Evolutionary conservation across 306 rosid species (phyloP).

Genomic region (Rosa lucieae): DNA sequence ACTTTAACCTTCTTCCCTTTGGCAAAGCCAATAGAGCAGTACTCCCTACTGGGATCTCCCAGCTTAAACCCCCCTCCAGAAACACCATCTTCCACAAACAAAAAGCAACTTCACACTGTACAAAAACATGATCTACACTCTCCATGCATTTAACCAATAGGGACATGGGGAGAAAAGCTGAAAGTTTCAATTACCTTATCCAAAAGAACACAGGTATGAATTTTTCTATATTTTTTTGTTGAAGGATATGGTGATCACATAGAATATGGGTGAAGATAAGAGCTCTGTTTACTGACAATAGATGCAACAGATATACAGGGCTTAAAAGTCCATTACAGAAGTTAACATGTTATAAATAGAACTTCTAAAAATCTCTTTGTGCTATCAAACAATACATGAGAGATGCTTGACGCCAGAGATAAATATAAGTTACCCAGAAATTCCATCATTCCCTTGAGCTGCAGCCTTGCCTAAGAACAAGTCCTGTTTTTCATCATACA

Average conservation of each 20-base stretch:
- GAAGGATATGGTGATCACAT: background rate
- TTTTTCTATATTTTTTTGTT: background rate
- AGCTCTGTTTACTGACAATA: background rate
- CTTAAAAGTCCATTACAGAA: background rate
- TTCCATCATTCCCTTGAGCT: constrained; percentile 47
- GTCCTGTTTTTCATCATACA: constrained; percentile 52
- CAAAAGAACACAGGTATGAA: background rate
- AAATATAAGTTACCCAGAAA: constrained; percentile 39
- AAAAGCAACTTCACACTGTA: background rate
- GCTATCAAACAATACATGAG: background rate
- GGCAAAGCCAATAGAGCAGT: background rate
- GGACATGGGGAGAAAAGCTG: background rate
- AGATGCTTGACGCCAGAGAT: constrained; percentile 2
- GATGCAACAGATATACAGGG: background rate
- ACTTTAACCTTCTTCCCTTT: background rate
- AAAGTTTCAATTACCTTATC: background rate
- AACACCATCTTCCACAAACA: background rate
- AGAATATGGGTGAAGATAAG: background rate
- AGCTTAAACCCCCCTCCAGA: background rate
- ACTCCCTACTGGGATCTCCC: constrained; percentile 1
- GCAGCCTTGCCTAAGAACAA: constrained; percentile 60
- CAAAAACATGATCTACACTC: background rate
- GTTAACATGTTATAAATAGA: background rate
- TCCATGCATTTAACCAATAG: background rate
- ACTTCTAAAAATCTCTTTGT: background rate